A percentile compares a stretch with the other conserved stretches of the same genome.
Evolutionary conservation across 306 rosid genomes (phyloP).

Genomic region (Rubus parviflorus): DNA sequence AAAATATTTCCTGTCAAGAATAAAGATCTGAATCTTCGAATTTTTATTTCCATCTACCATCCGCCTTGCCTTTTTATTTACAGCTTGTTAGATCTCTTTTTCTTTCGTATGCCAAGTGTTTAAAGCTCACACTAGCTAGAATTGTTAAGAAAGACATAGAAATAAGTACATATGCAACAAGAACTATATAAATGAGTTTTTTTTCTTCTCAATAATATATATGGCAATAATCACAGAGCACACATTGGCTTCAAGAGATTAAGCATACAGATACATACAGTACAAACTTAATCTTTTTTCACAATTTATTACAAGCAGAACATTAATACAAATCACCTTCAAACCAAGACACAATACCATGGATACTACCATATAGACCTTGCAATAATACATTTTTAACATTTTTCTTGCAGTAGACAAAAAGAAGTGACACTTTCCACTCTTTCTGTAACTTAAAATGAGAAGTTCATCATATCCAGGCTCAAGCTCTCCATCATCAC

Average conservation of each 20-base stretch:
- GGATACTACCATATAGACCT: conserved; percentile 8
- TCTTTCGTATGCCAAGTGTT: conserved; percentile 40
- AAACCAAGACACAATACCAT: conserved; percentile 15
- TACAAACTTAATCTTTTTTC: conserved; percentile 22
- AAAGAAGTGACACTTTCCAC: conserved; percentile 13
- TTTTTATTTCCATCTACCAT: conserved; percentile 10
- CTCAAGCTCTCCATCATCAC: conserved; percentile 87
- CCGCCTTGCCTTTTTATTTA: neutral
- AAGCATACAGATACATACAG: conserved; percentile 9
- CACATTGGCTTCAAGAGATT: conserved; percentile 11
- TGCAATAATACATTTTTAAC: conserved; percentile 14
- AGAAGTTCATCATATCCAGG: conserved; percentile 76
- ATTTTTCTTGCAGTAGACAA: conserved; percentile 22
- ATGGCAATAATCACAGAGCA: conserved; percentile 24
- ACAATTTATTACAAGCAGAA: conserved; percentile 36
- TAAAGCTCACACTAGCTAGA: conserved; percentile 82
- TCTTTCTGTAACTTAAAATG: conserved; percentile 37
- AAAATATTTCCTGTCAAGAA: neutral
- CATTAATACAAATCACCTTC: conserved; percentile 20
- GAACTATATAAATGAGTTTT: neutral
- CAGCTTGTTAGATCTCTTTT: neutral
- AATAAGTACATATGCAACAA: conserved; percentile 47
- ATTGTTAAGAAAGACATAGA: conserved; percentile 85
- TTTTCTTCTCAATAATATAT: neutral
- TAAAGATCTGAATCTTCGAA: conserved; percentile 16